Evolutionary conservation across 1,284 basidiomycete genomes (phyloP), one percentile per base, ranked within the genome.

Genomic region (Phylloporus sp.): DNA sequence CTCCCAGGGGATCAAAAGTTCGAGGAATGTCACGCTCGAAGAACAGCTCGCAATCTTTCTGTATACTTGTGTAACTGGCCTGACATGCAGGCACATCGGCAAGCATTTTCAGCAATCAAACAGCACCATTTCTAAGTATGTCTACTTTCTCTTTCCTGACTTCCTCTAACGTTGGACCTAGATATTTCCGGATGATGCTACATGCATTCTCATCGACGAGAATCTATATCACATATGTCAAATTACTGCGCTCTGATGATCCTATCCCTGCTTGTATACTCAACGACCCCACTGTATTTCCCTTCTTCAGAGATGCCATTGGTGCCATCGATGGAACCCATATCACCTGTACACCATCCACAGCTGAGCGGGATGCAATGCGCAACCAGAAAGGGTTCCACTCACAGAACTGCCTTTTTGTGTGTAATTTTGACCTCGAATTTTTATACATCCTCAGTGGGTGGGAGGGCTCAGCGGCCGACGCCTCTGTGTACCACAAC

Each of bases 341-440:
- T 28, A 53, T 59, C 15, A 17, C 37, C 3, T 22, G n/a, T 26
- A 10, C 50, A 8, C n/a, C 29, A 24, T 24, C 29, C 0, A 4
- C 5, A 7, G 6, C 4, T 1, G 22, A 57, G 11, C 32, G 4
- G 1, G 1, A 10, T 15, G 5, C 18, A n/a, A 42, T 7, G 3
- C 37, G 8, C 4, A 46, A 52, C 11, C 11, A 6, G 2, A 59
- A 59, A 12, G 50, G 50, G 0, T 44, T 32, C 6, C 2, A 51
- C 1, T 59, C 29, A 8, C 57, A 58, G 11, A 58, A 58, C 18
- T 40, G 28, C 7, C 37, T 58, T 7, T 52, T 53, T 13, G 17
- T 22, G 6, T 52, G 50, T 6, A 2, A 42, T 8, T 44, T 59
- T 4, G 12, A 53, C 18, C n/a, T 59, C 1, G 1, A 10, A 2